Evolutionary conservation across 495 filamentous ascomycete genomes (phyloP).

Genomic region (Hypoxylon perforatum): DNA sequence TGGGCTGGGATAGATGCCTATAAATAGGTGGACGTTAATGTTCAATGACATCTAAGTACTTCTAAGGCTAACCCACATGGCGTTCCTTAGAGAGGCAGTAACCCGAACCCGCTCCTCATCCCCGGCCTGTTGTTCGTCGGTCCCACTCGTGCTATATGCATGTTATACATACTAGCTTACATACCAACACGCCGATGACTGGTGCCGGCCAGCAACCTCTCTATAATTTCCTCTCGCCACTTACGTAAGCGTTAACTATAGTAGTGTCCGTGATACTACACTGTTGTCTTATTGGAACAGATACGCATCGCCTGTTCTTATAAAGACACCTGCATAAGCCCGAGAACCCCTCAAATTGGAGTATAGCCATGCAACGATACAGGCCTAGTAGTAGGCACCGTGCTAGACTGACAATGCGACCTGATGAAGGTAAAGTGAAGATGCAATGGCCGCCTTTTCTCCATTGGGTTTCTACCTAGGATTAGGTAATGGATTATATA

Average conservation of each 20-base stretch:
- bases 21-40: neutral
- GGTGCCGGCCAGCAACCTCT: constrained; percentile 13
- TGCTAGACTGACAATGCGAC: too few relatives aligned
- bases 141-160: neutral
- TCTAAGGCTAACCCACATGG: neutral
- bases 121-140: neutral
- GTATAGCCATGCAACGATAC: too few relatives aligned
- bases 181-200: constrained; percentile 29
- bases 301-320: too few relatives aligned
- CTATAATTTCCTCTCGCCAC: too few relatives aligned
- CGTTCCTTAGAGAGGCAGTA: constrained; percentile 10
- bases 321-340: too few relatives aligned
- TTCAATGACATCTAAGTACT: neutral
- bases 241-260: too few relatives aligned
- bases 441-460: neutral
- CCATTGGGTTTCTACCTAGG: neutral
- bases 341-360: too few relatives aligned
- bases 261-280: too few relatives aligned
- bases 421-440: too few relatives aligned
- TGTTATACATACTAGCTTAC: neutral
- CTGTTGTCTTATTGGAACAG: too few relatives aligned
- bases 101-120: constrained; percentile 15
- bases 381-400: too few relatives aligned
- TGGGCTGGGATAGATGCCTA: neutral
- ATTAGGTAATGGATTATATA: constrained; percentile 1